Percentiles rank a stretch among this genome's conserved stretches.
These are phyloP conservation scores for Mortierella sp. DNA, from an alignment of 371 early-diverging fungal genomes.

Conservation along the genomic window DNA sequence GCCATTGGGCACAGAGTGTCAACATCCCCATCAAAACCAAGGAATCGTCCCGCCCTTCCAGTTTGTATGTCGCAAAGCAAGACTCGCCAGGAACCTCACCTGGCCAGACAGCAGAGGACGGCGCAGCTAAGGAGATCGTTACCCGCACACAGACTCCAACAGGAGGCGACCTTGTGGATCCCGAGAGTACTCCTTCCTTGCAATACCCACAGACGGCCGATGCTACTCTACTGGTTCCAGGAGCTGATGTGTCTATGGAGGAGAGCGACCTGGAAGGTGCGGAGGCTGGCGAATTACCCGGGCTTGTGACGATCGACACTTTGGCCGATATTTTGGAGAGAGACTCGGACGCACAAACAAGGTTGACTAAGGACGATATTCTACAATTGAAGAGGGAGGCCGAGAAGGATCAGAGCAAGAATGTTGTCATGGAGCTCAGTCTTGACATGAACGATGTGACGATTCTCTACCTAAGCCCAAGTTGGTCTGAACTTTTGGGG, in stretches of 20 bases:
- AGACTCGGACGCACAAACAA: slow-evolving; percentile 28
- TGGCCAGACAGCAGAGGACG: neutral
- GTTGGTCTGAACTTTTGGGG: slow-evolving; percentile 73
- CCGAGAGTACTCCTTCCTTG: neutral
- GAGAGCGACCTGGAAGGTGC: neutral
- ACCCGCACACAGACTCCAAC: neutral
- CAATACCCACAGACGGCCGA: neutral
- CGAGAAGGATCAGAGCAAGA: slow-evolving; percentile 69
- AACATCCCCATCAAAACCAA: slow-evolving; percentile 38
- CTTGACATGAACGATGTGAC: slow-evolving; percentile 58
- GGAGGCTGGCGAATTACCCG: slow-evolving; percentile 10
- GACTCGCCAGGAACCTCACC: neutral
- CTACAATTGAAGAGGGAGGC: slow-evolving; percentile 67
- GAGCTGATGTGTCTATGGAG: neutral
- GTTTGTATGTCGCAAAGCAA: slow-evolving; percentile 27
- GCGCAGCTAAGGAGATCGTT: neutral
- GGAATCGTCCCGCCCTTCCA: slow-evolving; percentile 42
- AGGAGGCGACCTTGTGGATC: neutral
- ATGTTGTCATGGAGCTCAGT: slow-evolving; percentile 74
- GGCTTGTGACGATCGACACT: slow-evolving; percentile 29
- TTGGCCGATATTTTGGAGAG: slow-evolving; percentile 37
- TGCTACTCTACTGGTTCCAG: neutral
- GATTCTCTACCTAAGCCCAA: slow-evolving; percentile 72
- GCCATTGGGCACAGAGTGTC: slow-evolving; percentile 54
- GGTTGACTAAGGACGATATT: slow-evolving; percentile 54